phyloP scores from a whole-genome alignment of 257 asterid genomes.

The Salvia hispanica region DNA sequence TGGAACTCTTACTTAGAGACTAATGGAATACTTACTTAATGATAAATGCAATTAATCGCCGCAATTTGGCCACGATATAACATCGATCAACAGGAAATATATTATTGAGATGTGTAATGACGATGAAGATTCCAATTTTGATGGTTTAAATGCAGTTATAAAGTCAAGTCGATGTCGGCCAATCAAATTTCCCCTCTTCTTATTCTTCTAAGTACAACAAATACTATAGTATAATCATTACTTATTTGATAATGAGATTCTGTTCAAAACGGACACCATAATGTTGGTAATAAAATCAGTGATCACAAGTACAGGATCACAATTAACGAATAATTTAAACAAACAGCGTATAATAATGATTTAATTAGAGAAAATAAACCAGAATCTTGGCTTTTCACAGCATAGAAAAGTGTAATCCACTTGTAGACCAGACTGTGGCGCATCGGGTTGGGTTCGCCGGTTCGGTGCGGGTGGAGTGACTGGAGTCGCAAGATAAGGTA shows the following conservation, averaged over 20 bases:
- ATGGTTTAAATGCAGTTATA: conserved; percentile 13
- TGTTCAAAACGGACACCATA: conserved; percentile 20
- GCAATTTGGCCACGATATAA: not conserved
- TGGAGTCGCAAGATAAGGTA: too few species aligned
- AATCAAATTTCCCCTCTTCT: not conserved
- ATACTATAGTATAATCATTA: not conserved
- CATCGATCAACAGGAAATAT: not conserved
- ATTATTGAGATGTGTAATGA: conserved; percentile 12
- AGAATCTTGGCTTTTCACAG: conserved; percentile 34
- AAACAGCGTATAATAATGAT: not conserved
- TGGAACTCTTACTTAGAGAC: too few species aligned
- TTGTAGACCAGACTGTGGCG: not conserved
- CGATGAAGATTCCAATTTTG: conserved; percentile 29
- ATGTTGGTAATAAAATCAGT: conserved; percentile 18
- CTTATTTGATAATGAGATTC: conserved; percentile 22
- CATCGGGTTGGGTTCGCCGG: too few species aligned
- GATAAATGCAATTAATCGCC: not conserved
- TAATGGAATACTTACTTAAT: not conserved
- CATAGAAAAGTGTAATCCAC: conserved; percentile 4
- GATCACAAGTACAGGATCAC: conserved; percentile 14
- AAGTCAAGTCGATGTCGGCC: conserved; percentile 3
- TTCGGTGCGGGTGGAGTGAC: too few species aligned
- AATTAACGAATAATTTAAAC: conserved; percentile 19
- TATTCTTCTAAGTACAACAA: not conserved
- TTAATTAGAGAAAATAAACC: not conserved